Conservation (phyloP, 2,329 filamentous ascomycete species). For the Aspergillus spinulosporus region DNA sequence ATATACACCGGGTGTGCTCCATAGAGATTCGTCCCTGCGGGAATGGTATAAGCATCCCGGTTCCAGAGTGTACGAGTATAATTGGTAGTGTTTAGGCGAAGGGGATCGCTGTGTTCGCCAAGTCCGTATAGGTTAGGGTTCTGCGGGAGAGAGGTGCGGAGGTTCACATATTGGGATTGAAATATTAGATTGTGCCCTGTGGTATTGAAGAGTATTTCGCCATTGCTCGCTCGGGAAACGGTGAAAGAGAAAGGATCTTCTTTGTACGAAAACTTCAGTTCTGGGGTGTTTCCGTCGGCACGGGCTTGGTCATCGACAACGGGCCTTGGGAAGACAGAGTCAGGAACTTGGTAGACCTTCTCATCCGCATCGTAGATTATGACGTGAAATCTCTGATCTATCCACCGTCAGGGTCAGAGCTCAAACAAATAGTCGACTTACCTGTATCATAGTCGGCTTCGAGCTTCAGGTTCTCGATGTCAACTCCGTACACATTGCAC, state of each 20-base stretch:
- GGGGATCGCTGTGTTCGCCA: conserved; percentile 72
- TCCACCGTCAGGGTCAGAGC: background rate
- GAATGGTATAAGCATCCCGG: conserved; percentile 64
- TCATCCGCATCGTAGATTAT: conserved; percentile 70
- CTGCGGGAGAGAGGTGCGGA: conserved; percentile 68
- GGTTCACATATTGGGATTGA: conserved; percentile 72
- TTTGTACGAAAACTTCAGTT: conserved; percentile 51
- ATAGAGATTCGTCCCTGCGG: conserved; percentile 66
- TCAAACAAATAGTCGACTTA: conserved; percentile 29
- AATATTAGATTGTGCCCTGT: conserved; percentile 68
- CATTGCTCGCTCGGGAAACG: conserved; percentile 42
- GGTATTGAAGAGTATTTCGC: conserved; percentile 64
- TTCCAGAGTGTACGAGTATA: conserved; percentile 72
- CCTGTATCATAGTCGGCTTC: conserved; percentile 63
- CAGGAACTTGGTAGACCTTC: conserved; percentile 72
- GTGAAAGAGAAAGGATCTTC: conserved; percentile 67
- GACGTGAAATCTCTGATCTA: conserved; percentile 70
- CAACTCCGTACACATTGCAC: conserved; percentile 62
- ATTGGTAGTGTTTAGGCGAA: conserved; percentile 66
- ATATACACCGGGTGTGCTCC: conserved; percentile 73
- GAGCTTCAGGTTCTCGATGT: conserved; percentile 58
- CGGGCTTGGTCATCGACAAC: conserved; percentile 25
- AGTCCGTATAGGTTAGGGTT: conserved; percentile 74
- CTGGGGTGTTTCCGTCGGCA: conserved; percentile 47
- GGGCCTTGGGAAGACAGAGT: conserved; percentile 66